Conservation (phyloP, 371 early-diverging fungal genomes). For the Mortierella sp. region DNA sequence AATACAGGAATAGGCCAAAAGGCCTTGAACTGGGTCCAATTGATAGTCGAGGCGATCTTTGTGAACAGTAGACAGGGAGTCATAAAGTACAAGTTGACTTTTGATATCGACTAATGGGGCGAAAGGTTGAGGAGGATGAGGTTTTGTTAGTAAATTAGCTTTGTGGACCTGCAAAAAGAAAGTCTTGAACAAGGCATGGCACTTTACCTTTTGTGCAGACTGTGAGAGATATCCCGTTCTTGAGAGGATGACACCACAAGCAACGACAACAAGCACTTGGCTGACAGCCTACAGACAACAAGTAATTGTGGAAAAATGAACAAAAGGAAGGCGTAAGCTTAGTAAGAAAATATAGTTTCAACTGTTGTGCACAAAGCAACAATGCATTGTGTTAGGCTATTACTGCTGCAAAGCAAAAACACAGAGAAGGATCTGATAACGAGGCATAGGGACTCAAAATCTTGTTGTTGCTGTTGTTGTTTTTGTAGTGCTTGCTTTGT, state of each 20-base stretch:
- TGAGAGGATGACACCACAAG: slow-evolving; percentile 66
- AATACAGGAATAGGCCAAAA: slow-evolving; percentile 84
- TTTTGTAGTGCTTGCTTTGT: background rate
- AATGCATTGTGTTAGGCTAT: background rate
- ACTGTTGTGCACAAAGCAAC: background rate
- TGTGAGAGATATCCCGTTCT: slow-evolving; percentile 65
- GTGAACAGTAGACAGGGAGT: slow-evolving; percentile 85
- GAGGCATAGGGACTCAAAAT: background rate
- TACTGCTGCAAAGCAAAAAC: background rate
- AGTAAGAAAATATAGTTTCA: background rate
- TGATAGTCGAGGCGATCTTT: slow-evolving; percentile 76
- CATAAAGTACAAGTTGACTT: slow-evolving; percentile 79
- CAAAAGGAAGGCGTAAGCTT: background rate
- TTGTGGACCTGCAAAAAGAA: background rate
- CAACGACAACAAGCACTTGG: slow-evolving; percentile 72
- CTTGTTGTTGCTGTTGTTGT: background rate
- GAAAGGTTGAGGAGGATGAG: background rate
- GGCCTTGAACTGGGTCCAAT: slow-evolving; percentile 69
- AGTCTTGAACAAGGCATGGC: background rate
- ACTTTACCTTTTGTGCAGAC: slow-evolving; percentile 69
- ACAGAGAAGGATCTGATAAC: slow-evolving; percentile 7
- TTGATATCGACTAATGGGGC: slow-evolving; percentile 73
- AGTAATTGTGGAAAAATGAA: background rate
- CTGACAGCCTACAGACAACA: slow-evolving; percentile 63
- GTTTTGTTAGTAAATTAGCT: too few relatives aligned